These are phyloP conservation scores for Mollisia scopiformis DNA, from an alignment of 2,329 filamentous ascomycete genomes.

Conservation along the genomic window DNA sequence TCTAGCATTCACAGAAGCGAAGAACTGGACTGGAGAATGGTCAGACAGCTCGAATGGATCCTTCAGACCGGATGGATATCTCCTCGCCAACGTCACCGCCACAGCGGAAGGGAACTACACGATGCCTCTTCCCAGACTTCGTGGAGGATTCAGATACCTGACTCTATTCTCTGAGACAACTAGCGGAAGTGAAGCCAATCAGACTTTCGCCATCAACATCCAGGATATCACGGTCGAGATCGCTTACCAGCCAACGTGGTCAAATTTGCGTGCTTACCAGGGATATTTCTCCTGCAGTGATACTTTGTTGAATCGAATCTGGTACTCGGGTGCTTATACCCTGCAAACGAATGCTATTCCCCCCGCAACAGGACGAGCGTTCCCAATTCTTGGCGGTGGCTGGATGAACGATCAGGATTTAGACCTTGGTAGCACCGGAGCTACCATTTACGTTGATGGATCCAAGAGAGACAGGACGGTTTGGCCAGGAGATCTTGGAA, in stretches of 20 bases:
- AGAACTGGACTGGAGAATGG: slow-evolving; percentile 47
- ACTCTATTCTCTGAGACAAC: slow-evolving; percentile 47
- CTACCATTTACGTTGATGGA: slow-evolving; percentile 49
- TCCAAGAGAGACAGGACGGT: slow-evolving; percentile 62
- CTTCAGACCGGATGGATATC: slow-evolving; percentile 49
- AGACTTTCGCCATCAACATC: slow-evolving; percentile 30
- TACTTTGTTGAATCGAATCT: slow-evolving; percentile 54
- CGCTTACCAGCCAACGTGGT: slow-evolving; percentile 46
- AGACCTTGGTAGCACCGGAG: slow-evolving; percentile 36
- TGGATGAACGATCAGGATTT: slow-evolving; percentile 47
- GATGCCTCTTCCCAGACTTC: slow-evolving; percentile 47
- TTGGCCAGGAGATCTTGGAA: slow-evolving; percentile 64
- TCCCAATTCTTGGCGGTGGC: slow-evolving; percentile 31
- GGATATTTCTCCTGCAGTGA: slow-evolving; percentile 57
- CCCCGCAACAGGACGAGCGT: slow-evolving; percentile 36
- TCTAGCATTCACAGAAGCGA: slow-evolving; percentile 50
- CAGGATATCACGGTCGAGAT: slow-evolving; percentile 41
- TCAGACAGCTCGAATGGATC: slow-evolving; percentile 53
- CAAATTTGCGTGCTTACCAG: slow-evolving; percentile 49
- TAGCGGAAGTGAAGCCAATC: no score
- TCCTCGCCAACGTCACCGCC: slow-evolving; percentile 45
- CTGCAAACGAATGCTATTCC: slow-evolving; percentile 38
- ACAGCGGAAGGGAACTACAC: slow-evolving; percentile 41
- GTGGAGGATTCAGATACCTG: slow-evolving; percentile 57
- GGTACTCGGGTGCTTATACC: slow-evolving; percentile 53